phyloP scores from a whole-genome alignment of 495 filamentous ascomycete species.

The Aspergillus leporis region DNA sequence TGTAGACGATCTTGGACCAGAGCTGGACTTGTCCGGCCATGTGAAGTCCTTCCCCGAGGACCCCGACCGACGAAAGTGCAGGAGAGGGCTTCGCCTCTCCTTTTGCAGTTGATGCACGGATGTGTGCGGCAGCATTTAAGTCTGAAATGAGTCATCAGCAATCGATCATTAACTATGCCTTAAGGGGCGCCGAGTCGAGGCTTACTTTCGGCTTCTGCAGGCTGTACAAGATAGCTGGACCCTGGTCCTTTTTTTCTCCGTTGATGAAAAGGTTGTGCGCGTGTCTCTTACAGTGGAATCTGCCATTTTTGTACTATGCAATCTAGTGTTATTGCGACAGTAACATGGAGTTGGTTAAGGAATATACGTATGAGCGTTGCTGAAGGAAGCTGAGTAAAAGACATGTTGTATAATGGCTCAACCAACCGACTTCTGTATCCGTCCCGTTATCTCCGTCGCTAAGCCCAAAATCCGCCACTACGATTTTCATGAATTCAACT shows the following conservation, averaged over 20 bases:
- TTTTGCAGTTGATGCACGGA: constrained; percentile 52
- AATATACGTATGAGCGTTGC: background rate
- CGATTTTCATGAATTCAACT: background rate
- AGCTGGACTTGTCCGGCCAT: constrained; percentile 35
- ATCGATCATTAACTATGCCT: background rate
- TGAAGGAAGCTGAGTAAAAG: background rate
- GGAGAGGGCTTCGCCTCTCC: constrained; percentile 40
- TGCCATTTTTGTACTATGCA: constrained; percentile 5
- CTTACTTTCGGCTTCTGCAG: constrained; percentile 54
- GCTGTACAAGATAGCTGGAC: constrained; percentile 56
- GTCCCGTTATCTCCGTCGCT: constrained; percentile 1
- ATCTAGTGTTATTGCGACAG: background rate
- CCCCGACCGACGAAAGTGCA: constrained; percentile 48
- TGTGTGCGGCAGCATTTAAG: constrained; percentile 54
- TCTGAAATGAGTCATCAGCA: constrained; percentile 25
- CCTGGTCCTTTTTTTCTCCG: constrained; percentile 48
- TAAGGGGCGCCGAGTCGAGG: background rate
- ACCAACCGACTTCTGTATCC: background rate
- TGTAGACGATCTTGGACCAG: constrained; percentile 50
- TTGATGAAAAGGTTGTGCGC: background rate
- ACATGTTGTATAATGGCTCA: background rate
- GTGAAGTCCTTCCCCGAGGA: constrained; percentile 32
- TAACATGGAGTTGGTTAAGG: background rate
- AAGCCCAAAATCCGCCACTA: background rate
- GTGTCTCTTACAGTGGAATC: constrained; percentile 8